These are phyloP conservation scores for Triticum aestivum DNA, from an alignment of 176 grass and related monocot genomes.

Conservation along the genomic window IWGSC_CS_RefSeq_v2.1 NC_057806.1:451743165-451743664, in stretches of 20 bases:
- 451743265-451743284: constrained; percentile 9
- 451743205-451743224: constrained; percentile 1
- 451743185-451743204: neutral
- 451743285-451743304: neutral
- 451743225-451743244: constrained; percentile 1
- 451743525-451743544: neutral
- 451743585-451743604: neutral
- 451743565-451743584: neutral
- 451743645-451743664: too few relatives aligned
- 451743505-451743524: too few relatives aligned
- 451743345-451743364: constrained; percentile 15
- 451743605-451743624: neutral
- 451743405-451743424: neutral
- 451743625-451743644: neutral
- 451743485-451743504: too few relatives aligned
- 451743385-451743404: neutral
- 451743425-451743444: neutral
- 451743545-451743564: neutral
- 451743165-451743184: neutral
- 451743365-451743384: neutral
- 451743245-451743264: neutral
- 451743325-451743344: neutral
- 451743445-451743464: neutral
- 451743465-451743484: neutral
- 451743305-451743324: constrained; percentile 9